Evolutionary conservation across 2,329 filamentous ascomycete species (phyloP).

Genomic region (Penicillium sp.): DNA sequence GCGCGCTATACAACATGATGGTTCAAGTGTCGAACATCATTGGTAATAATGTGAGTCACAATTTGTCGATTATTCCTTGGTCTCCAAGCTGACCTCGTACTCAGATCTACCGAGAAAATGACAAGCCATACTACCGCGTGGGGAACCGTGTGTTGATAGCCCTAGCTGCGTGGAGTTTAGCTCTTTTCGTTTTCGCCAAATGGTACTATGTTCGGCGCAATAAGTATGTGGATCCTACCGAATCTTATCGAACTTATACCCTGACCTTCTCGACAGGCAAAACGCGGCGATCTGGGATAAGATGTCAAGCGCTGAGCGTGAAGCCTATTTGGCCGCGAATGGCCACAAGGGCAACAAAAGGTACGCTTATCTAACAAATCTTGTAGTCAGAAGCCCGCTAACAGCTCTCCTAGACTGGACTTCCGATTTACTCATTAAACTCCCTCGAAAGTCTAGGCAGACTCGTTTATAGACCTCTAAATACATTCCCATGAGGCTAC

Average conservation of each 20-base stretch:
- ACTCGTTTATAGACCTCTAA: neutral
- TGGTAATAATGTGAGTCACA: constrained; percentile 40
- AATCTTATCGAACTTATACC: neutral
- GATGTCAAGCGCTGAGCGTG: constrained; percentile 46
- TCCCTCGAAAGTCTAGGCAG: neutral
- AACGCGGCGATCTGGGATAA: constrained; percentile 45
- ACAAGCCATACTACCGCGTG: constrained; percentile 61
- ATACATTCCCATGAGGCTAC: neutral
- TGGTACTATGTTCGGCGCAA: constrained; percentile 48
- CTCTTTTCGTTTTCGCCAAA: constrained; percentile 54
- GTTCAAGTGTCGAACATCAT: constrained; percentile 51
- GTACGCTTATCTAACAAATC: constrained; percentile 21
- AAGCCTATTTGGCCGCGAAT: constrained; percentile 45
- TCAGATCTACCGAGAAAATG: constrained; percentile 61
- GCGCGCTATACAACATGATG: constrained; percentile 53
- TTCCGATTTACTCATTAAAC: constrained; percentile 44
- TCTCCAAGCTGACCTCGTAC: constrained; percentile 14
- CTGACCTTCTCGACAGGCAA: constrained; percentile 28
- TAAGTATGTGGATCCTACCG: constrained; percentile 34
- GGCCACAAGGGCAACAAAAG: constrained; percentile 52
- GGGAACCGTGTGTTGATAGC: constrained; percentile 64
- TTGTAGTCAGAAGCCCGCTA: neutral
- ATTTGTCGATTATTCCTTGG: neutral
- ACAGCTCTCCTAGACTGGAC: constrained; percentile 35
- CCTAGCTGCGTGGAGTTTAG: constrained; percentile 55